These are phyloP conservation scores for Thalassiosira livingstoniorum DNA, from an alignment of 352 stramenopile genomes.

Conservation along the genomic window DNA sequence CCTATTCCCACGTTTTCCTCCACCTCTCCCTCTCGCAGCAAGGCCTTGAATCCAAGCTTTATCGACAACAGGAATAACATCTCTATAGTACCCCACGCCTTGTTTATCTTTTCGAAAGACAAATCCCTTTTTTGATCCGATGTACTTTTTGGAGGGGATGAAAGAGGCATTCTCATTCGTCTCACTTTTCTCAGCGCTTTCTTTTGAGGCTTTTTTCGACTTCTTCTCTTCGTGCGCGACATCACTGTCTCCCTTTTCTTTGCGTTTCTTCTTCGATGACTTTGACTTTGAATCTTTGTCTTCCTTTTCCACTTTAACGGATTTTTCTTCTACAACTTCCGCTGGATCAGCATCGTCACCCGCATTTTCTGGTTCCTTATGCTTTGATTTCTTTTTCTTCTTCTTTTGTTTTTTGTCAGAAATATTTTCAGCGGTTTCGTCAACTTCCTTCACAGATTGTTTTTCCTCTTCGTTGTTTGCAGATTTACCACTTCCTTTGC, in stretches of 20 bases:
- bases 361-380: neutral
- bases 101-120: slow-evolving; percentile 75
- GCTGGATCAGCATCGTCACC: neutral
- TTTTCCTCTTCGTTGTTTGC: neutral
- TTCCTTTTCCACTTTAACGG: no score
- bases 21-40: slow-evolving; percentile 10
- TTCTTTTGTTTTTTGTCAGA: neutral
- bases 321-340: no score
- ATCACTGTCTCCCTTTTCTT: neutral
- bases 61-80: slow-evolving; percentile 74
- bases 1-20: slow-evolving; percentile 7
- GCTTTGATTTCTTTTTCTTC: slow-evolving; percentile 5
- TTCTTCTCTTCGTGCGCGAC: neutral
- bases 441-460: slow-evolving; percentile 31
- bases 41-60: slow-evolving; percentile 61
- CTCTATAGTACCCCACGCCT: slow-evolving; percentile 81
- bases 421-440: slow-evolving; percentile 6
- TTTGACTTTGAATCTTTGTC: no score
- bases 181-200: neutral
- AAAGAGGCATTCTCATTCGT: slow-evolving; percentile 43
- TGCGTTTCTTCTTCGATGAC: neutral
- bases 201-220: slow-evolving; percentile 1
- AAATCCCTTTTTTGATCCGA: slow-evolving; percentile 76
- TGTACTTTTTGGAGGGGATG: slow-evolving; percentile 77
- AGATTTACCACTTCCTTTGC: neutral